These are phyloP conservation scores for Beta lomatogona DNA, from an alignment of 179 eudicot species.

Conservation along the genomic window DNA sequence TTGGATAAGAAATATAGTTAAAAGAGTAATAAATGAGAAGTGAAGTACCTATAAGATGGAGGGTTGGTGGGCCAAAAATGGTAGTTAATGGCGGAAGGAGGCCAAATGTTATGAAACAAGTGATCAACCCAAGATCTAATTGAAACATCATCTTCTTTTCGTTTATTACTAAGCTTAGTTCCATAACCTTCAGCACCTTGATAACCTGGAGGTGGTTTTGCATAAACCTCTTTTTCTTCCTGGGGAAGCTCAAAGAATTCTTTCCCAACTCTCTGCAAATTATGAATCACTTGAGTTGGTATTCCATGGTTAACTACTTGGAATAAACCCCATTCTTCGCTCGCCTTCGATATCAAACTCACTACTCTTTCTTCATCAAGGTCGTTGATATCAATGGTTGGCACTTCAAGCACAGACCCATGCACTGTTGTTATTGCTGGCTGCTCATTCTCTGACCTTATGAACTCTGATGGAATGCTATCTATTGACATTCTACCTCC, in stretches of 20 bases:
- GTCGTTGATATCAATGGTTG: slow-evolving; percentile 51
- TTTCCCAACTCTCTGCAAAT: slow-evolving; percentile 49
- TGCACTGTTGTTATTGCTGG: slow-evolving; percentile 61
- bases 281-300: slow-evolving; percentile 36
- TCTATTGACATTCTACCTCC: neutral
- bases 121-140: slow-evolving; percentile 77
- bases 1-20: neutral
- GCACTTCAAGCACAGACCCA: slow-evolving; percentile 56
- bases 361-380: slow-evolving; percentile 36
- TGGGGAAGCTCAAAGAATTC: slow-evolving; percentile 64
- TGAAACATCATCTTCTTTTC: slow-evolving; percentile 36
- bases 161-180: slow-evolving; percentile 33
- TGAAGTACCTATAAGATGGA: slow-evolving; percentile 53
- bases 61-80: slow-evolving; percentile 73
- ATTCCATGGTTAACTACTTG: slow-evolving; percentile 73
- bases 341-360: slow-evolving; percentile 41
- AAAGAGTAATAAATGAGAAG: neutral
- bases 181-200: slow-evolving; percentile 58
- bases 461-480: slow-evolving; percentile 60
- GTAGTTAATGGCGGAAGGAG: slow-evolving; percentile 55
- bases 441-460: slow-evolving; percentile 61
- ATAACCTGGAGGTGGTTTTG: slow-evolving; percentile 31
- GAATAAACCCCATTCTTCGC: slow-evolving; percentile 66
- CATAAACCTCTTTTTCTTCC: slow-evolving; percentile 56
- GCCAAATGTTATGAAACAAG: slow-evolving; percentile 71